Conservation (phyloP, 345 rosid genomes). For the Erysimum cheiranthoides region DNA sequence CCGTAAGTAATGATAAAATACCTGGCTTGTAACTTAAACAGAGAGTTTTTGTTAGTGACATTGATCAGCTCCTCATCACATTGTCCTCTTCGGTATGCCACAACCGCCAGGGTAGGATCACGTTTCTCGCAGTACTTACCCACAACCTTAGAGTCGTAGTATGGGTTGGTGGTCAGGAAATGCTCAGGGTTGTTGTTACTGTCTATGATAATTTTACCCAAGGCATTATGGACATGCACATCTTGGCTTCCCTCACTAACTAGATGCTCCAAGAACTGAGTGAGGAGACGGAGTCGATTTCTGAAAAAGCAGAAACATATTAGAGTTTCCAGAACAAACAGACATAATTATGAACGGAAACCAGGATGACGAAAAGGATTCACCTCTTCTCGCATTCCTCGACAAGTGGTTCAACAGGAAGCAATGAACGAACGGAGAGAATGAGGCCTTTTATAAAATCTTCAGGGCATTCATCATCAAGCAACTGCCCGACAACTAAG, state of each 20-base stretch:
- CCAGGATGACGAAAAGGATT: conserved; percentile 23
- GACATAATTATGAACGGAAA: conserved; percentile 13
- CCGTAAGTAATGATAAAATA: conserved; percentile 44
- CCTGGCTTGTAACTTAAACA: conserved; percentile 99
- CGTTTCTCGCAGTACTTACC: conserved; percentile 99
- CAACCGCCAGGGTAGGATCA: conserved; percentile 98
- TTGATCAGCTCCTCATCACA: conserved; percentile 97
- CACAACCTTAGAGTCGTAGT: conserved; percentile 95
- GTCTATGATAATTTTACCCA: conserved; percentile 98
- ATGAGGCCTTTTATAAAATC: conserved; percentile 98
- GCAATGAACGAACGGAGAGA: conserved; percentile 83
- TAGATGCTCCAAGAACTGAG: conserved; percentile 99
- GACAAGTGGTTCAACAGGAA: conserved; percentile 88
- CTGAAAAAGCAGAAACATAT: conserved; percentile 55
- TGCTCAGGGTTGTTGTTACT: conserved; percentile 99
- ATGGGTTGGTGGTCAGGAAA: conserved; percentile 97
- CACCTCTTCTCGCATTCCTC: conserved; percentile 93
- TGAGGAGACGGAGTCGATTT: conserved; percentile 98
- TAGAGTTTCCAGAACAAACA: conserved; percentile 30
- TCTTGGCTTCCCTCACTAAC: conserved; percentile 99
- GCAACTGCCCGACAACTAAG: conserved; percentile 85
- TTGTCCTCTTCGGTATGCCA: conserved; percentile 96
- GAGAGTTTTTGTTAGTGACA: conserved; percentile 95
- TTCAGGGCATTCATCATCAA: conserved; percentile 99
- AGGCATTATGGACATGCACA: conserved; percentile 97